Evolutionary conservation across 345 rosid genomes (phyloP).

Genomic region (Rubroshorea leprosula): DNA sequence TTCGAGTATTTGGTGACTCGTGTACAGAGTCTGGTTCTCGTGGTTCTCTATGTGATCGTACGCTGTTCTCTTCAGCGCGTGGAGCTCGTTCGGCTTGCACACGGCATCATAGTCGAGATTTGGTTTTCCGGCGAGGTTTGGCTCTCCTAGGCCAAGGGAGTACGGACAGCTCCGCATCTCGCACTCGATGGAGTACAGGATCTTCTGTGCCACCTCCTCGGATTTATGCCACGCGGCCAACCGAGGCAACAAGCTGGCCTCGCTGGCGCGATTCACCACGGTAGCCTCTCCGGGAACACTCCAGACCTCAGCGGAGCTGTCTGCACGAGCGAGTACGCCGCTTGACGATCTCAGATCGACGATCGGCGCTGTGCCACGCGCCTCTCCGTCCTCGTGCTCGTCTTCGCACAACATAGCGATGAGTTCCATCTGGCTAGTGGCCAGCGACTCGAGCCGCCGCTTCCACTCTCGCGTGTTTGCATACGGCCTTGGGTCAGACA

Average conservation of each 20-base stretch:
- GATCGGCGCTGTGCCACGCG: slow-evolving; percentile 38
- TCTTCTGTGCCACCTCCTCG: slow-evolving; percentile 56
- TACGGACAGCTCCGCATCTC: slow-evolving; percentile 72
- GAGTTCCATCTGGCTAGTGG: slow-evolving; percentile 59
- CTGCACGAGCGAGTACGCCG: slow-evolving; percentile 41
- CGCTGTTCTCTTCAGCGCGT: slow-evolving; percentile 42
- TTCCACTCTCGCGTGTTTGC: slow-evolving; percentile 59
- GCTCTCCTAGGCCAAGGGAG: slow-evolving; percentile 84
- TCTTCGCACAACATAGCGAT: slow-evolving; percentile 57
- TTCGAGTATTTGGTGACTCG: slow-evolving; percentile 73
- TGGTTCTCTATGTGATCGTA: slow-evolving; percentile 53
- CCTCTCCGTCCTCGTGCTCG: slow-evolving; percentile 33
- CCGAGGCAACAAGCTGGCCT: slow-evolving; percentile 70
- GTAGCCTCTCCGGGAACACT: slow-evolving; percentile 35
- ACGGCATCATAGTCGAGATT: slow-evolving; percentile 75
- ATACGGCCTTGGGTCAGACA: slow-evolving; percentile 76
- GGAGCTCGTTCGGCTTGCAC: slow-evolving; percentile 60
- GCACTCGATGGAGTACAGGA: slow-evolving; percentile 60
- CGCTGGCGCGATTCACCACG: slow-evolving; percentile 51
- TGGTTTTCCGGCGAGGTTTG: slow-evolving; percentile 70
- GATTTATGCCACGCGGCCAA: slow-evolving; percentile 74
- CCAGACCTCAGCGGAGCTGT: slow-evolving; percentile 70
- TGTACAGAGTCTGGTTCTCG: slow-evolving; percentile 65
- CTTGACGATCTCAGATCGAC: slow-evolving; percentile 32
- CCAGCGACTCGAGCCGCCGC: slow-evolving; percentile 66